Percentiles rank a stretch among this genome's conserved stretches.
phyloP scores from a whole-genome alignment of 1,284 basidiomycete species.

The Microbotryum intermedium region DNA sequence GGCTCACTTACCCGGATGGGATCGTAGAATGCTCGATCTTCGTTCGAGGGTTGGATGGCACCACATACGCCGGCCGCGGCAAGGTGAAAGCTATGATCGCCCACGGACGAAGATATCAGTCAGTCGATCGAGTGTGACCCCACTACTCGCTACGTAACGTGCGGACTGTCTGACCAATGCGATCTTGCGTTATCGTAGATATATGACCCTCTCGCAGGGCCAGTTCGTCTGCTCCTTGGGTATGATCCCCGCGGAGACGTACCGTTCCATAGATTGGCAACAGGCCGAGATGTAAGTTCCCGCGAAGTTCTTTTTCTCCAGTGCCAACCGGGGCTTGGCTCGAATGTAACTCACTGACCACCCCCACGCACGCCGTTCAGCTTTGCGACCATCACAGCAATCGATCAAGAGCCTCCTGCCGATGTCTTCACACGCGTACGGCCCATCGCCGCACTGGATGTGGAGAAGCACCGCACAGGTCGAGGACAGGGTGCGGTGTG shows the following conservation, averaged over 20 bases:
- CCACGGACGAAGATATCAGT: neutral
- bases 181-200: neutral
- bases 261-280: neutral
- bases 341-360: neutral
- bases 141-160: neutral
- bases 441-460: neutral
- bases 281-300: constrained; percentile 3
- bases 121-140: neutral
- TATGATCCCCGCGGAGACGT: neutral
- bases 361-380: neutral
- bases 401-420: neutral
- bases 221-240: constrained; percentile 1
- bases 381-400: neutral
- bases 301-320: neutral
- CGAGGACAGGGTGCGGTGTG: constrained; percentile 1
- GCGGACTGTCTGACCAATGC: neutral
- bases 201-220: neutral
- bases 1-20: neutral
- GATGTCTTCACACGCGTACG: neutral
- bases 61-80: neutral
- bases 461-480: constrained; percentile 1
- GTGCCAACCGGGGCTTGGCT: neutral
- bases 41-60: neutral
- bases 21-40: neutral
- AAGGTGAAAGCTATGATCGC: neutral